Conservation (phyloP, 345 rosid genomes). For the Populus ilicifolia region DNA sequence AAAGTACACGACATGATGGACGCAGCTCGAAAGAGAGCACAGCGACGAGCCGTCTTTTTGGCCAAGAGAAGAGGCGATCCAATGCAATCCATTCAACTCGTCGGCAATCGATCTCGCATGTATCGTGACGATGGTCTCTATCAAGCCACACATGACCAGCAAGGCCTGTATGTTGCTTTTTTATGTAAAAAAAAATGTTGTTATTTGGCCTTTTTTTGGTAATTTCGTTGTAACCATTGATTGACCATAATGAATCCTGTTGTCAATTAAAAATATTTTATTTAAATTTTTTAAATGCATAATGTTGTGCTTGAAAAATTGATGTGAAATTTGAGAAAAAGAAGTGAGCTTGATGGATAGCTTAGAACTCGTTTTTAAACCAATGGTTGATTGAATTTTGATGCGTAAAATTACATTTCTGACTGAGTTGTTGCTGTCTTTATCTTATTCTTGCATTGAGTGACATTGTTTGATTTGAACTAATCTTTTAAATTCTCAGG, state of each 20-base stretch:
- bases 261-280: background rate
- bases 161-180: conserved; percentile 60
- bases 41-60: conserved; percentile 74
- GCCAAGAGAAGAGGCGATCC: conserved; percentile 97
- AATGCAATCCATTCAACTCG: conserved; percentile 78
- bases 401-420: background rate
- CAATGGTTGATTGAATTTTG: background rate
- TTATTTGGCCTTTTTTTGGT: background rate
- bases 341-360: background rate
- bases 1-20: conserved; percentile 99
- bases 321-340: background rate
- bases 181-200: background rate
- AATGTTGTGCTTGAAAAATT: background rate
- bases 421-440: background rate
- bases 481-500: conserved; percentile 32
- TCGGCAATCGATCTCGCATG: conserved; percentile 62
- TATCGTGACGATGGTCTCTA: conserved; percentile 87
- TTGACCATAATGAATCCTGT: background rate
- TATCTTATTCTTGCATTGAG: background rate
- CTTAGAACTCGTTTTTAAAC: background rate
- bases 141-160: conserved; percentile 82
- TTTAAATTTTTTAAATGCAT: background rate
- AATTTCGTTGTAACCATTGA: background rate
- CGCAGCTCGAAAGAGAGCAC: conserved; percentile 97
- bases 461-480: background rate